Evolutionary conservation across 1,284 basidiomycete genomes (phyloP).

Genomic region (Leccinum cinnamomeum): DNA sequence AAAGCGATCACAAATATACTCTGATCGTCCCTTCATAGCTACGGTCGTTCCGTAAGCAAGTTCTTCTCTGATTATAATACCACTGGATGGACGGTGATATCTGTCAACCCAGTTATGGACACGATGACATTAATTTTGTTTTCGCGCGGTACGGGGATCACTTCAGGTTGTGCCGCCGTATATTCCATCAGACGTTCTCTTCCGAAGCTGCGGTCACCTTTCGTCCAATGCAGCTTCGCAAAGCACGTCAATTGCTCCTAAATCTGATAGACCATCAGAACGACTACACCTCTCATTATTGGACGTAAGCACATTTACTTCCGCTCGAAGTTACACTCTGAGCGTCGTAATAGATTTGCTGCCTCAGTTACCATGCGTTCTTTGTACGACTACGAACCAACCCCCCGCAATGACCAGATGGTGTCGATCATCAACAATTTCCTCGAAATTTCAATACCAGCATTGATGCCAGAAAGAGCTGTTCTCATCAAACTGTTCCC

Average conservation of each 20-base stretch:
- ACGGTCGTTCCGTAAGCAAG: neutral
- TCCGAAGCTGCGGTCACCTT: neutral
- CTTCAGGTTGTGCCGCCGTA: slow-evolving; percentile 17
- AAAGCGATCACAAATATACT: slow-evolving; percentile 25
- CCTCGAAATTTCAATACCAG: slow-evolving; percentile 3
- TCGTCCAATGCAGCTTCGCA: slow-evolving; percentile 17
- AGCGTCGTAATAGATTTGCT: slow-evolving; percentile 18
- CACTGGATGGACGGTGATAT: neutral
- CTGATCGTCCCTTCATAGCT: slow-evolving; percentile 21
- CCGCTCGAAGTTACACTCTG: neutral
- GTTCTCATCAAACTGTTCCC: slow-evolving; percentile 23
- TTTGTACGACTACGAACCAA: neutral
- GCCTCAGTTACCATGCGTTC: slow-evolving; percentile 20
- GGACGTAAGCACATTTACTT: neutral
- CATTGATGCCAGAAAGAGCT: slow-evolving; percentile 10
- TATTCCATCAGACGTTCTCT: slow-evolving; percentile 18
- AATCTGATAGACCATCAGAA: slow-evolving; percentile 15
- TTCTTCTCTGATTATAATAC: neutral
- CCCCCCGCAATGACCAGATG: slow-evolving; percentile 18
- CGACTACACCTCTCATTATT: slow-evolving; percentile 5
- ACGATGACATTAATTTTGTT: slow-evolving; percentile 15
- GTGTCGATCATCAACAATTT: slow-evolving; percentile 21
- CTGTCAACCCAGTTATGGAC: slow-evolving; percentile 16
- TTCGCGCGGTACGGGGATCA: slow-evolving; percentile 20
- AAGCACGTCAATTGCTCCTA: slow-evolving; percentile 15